Evolutionary conservation across 2,329 filamentous ascomycete species (phyloP).

Genomic region (Salinomyces thailandicus): DNA sequence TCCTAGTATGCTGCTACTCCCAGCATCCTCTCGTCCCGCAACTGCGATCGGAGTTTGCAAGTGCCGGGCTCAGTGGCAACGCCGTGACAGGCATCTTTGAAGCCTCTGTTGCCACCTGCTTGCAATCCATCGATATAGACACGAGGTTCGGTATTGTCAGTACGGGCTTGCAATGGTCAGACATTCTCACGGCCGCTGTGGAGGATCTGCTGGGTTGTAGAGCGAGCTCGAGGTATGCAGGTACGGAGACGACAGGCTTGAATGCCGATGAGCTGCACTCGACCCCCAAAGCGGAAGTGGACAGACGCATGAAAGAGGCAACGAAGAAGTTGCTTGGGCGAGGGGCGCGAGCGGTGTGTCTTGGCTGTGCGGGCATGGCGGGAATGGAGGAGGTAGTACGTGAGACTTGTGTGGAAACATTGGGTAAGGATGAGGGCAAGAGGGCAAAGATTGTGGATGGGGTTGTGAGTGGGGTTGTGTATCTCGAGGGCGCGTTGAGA

Average conservation of each 20-base stretch:
- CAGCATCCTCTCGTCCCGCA: slow-evolving; percentile 62
- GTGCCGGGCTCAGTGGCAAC: slow-evolving; percentile 25
- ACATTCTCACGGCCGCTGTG: slow-evolving; percentile 58
- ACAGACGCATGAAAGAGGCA: slow-evolving; percentile 55
- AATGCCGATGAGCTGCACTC: slow-evolving; percentile 71
- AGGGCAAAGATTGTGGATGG: slow-evolving; percentile 68
- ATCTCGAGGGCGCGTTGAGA: slow-evolving; percentile 45
- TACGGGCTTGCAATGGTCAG: slow-evolving; percentile 75
- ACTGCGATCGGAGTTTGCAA: slow-evolving; percentile 17
- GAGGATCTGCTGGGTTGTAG: slow-evolving; percentile 49
- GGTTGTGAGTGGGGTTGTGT: slow-evolving; percentile 57
- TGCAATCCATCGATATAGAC: slow-evolving; percentile 43
- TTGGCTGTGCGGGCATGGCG: slow-evolving; percentile 88
- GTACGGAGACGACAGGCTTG: slow-evolving; percentile 72
- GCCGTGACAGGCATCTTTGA: slow-evolving; percentile 80
- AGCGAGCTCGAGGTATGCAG: slow-evolving; percentile 48
- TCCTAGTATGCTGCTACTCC: slow-evolving; percentile 82
- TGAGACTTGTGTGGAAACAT: slow-evolving; percentile 53
- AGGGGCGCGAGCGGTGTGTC: slow-evolving; percentile 49
- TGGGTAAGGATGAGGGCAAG: slow-evolving; percentile 49
- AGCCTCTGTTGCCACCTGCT: slow-evolving; percentile 57
- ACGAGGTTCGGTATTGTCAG: slow-evolving; percentile 76
- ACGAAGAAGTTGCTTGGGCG: slow-evolving; percentile 51
- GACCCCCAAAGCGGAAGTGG: slow-evolving; percentile 53
- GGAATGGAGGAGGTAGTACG: slow-evolving; percentile 71